Evolutionary conservation across 495 filamentous ascomycete species (phyloP).

Genomic region (Gamarada debralockiae): DNA sequence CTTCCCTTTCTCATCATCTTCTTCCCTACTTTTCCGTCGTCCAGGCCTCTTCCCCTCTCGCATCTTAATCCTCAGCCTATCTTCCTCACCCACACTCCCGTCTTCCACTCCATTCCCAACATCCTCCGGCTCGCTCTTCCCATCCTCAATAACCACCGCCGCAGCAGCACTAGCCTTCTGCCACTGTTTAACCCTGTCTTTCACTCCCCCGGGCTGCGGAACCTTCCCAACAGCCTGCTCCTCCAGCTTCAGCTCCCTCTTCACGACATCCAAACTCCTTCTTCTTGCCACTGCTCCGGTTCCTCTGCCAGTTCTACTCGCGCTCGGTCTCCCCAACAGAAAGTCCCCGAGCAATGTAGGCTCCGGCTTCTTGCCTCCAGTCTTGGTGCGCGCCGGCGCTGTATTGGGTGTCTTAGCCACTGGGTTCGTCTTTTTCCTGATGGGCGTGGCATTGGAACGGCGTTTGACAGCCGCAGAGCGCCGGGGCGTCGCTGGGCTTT

Average conservation of each 20-base stretch:
- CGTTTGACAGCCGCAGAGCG: conserved; percentile 5
- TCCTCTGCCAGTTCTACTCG: conserved; percentile 35
- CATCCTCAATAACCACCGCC: conserved; percentile 40
- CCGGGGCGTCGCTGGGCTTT: not conserved
- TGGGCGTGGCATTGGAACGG: conserved; percentile 7
- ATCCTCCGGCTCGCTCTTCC: conserved; percentile 27
- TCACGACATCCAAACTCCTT: conserved; percentile 29
- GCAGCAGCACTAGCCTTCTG: conserved; percentile 57
- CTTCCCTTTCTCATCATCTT: conserved; percentile 22
- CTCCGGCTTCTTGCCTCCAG: conserved; percentile 28
- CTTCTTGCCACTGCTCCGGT: conserved; percentile 28
- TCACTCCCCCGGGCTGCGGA: conserved; percentile 50
- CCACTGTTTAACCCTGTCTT: conserved; percentile 70
- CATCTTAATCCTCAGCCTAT: not conserved
- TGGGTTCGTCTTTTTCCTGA: not conserved
- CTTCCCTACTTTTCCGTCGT: conserved; percentile 23
- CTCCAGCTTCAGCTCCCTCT: conserved; percentile 38
- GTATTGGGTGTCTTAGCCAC: conserved; percentile 34
- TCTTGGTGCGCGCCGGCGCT: conserved; percentile 29
- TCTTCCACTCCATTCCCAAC: conserved; percentile 40
- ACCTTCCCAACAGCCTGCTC: conserved; percentile 40
- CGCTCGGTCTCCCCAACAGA: conserved; percentile 46
- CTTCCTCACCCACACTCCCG: conserved; percentile 15
- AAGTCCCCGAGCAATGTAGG: conserved; percentile 51
- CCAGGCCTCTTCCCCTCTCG: conserved; percentile 14